phyloP scores from a whole-genome alignment of 129 eudicot species.

The Logfia minima region DNA sequence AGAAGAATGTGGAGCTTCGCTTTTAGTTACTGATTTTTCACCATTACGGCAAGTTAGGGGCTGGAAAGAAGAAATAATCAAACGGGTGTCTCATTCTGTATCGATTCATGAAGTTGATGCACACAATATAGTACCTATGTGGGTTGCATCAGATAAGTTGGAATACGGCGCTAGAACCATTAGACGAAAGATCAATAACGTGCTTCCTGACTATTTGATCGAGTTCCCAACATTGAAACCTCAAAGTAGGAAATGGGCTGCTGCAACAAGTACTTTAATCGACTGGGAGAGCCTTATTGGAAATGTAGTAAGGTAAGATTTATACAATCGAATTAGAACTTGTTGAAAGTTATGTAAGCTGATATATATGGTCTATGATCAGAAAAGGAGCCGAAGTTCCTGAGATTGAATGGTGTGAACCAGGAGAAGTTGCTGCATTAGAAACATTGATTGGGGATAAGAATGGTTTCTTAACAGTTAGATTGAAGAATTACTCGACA shows the following conservation, averaged over 20 bases:
- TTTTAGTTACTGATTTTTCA: constrained; percentile 91
- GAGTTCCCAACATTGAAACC: constrained; percentile 65
- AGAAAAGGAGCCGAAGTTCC: constrained; percentile 95
- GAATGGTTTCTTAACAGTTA: constrained; percentile 68
- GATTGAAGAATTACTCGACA: constrained; percentile 67
- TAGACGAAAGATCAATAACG: constrained; percentile 74
- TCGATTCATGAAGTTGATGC: constrained; percentile 96
- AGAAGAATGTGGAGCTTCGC: constrained; percentile 73
- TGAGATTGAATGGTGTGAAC: constrained; percentile 92
- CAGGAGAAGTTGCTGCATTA: constrained; percentile 84
- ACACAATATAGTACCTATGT: constrained; percentile 87
- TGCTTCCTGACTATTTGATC: constrained; percentile 73
- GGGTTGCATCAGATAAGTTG: constrained; percentile 88
- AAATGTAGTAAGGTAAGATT: constrained; percentile 57
- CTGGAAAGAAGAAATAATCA: constrained; percentile 74
- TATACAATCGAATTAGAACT: background rate
- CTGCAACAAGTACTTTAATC: constrained; percentile 25
- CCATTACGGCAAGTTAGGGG: constrained; percentile 76
- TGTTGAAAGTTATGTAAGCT: background rate
- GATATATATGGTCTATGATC: constrained; percentile 20
- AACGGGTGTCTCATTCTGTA: constrained; percentile 56
- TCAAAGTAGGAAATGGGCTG: constrained; percentile 52
- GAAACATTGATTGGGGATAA: constrained; percentile 72
- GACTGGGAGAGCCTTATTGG: constrained; percentile 78
- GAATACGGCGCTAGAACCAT: constrained; percentile 90